Conservation (phyloP, 352 stramenopile genomes). For the Phytophthora aleatoria region DNA sequence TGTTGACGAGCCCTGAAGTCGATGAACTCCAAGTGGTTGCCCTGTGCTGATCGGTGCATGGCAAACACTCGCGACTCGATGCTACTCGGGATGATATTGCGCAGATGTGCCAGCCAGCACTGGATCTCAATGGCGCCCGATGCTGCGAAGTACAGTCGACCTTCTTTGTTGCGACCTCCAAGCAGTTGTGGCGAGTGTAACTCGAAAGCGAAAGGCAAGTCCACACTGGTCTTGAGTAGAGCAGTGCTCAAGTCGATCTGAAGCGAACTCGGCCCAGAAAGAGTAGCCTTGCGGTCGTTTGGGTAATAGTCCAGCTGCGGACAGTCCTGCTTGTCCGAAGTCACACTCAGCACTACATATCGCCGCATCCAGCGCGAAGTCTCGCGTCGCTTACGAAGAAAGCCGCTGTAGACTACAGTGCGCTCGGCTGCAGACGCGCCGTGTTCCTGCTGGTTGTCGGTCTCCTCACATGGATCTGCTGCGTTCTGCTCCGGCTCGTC, state of each 20-base stretch:
- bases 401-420: constrained; percentile 52
- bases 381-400: constrained; percentile 77
- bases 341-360: constrained; percentile 67
- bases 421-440: constrained; percentile 1
- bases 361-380: constrained; percentile 82
- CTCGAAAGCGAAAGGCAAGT: constrained; percentile 87
- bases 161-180: constrained; percentile 83
- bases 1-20: constrained; percentile 58
- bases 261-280: constrained; percentile 48
- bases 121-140: constrained; percentile 89
- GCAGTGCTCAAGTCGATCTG: constrained; percentile 65
- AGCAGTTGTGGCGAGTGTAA: constrained; percentile 90
- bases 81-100: constrained; percentile 72
- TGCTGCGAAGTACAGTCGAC: constrained; percentile 86
- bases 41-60: constrained; percentile 73
- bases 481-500: constrained; percentile 17
- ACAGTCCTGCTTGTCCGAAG: constrained; percentile 26
- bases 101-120: constrained; percentile 86
- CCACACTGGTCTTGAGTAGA: constrained; percentile 81
- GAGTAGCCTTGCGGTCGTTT: constrained; percentile 54
- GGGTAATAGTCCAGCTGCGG: constrained; percentile 74
- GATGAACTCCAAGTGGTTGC: constrained; percentile 63
- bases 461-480: constrained; percentile 2
- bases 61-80: constrained; percentile 80
- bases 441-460: constrained; percentile 21